These are phyloP conservation scores for Hypoxylon sp. DNA, from an alignment of 2,329 filamentous ascomycete genomes.

Conservation along the genomic window DNA sequence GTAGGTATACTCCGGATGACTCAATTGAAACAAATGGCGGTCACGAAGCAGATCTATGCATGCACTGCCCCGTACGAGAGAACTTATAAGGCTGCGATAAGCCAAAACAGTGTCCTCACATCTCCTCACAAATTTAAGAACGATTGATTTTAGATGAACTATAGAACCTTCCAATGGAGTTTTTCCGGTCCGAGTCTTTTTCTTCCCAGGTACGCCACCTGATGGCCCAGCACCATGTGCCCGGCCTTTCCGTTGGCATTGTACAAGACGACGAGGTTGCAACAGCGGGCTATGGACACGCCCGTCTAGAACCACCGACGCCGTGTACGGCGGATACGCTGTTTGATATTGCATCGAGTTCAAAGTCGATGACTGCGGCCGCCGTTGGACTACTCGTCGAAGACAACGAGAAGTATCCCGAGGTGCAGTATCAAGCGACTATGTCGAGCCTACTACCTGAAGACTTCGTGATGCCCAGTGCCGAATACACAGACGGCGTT, in stretches of 20 bases:
- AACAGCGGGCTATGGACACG: slow-evolving; percentile 48
- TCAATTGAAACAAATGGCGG: not conserved
- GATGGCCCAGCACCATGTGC: slow-evolving; percentile 46
- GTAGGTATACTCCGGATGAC: slow-evolving; percentile 5
- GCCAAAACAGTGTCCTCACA: not conserved
- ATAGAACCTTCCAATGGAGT: slow-evolving; percentile 34
- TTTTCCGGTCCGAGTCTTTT: slow-evolving; percentile 39
- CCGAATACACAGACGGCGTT: slow-evolving; percentile 45
- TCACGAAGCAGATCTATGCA: not conserved
- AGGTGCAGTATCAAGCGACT: slow-evolving; percentile 49
- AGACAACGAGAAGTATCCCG: slow-evolving; percentile 51
- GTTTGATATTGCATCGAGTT: slow-evolving; percentile 52
- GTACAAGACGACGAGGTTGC: slow-evolving; percentile 40
- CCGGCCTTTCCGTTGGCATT: slow-evolving; percentile 47
- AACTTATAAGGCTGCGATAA: slow-evolving; percentile 6
- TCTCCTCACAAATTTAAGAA: not conserved
- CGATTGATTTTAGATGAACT: not conserved
- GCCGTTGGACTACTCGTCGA: slow-evolving; percentile 52
- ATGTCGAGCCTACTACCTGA: slow-evolving; percentile 48
- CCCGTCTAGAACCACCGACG: slow-evolving; percentile 48
- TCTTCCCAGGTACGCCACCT: slow-evolving; percentile 36
- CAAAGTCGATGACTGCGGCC: slow-evolving; percentile 50
- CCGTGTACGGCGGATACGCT: slow-evolving; percentile 50
- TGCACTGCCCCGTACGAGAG: slow-evolving; percentile 5
- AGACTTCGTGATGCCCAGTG: slow-evolving; percentile 47